Evolutionary conservation across 208 protist genomes (phyloP), one percentile per base, ranked within the genome.

Genomic region (Acanthamoeba rhysodes): DNA sequence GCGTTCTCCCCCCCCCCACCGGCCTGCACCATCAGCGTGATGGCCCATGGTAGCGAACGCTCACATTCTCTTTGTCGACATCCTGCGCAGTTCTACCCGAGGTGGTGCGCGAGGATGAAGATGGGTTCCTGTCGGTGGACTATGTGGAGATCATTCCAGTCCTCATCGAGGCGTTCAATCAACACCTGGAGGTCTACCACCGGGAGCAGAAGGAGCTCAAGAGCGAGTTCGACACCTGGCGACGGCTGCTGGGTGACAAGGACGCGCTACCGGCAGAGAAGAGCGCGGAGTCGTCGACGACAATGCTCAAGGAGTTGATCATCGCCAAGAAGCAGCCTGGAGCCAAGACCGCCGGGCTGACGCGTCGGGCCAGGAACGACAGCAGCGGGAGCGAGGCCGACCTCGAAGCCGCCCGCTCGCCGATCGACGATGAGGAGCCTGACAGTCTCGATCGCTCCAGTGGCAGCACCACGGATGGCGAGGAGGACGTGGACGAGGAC

Each of bases 111-210:
- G 92, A 95, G n/a, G 92, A 95, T n/a, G 92, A 7, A 4, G 78
- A 84, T 27, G 92, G 92, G 0, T 95, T 41, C 14, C 78, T 95
- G 27, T 66, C 45, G 9, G 57, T 95, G 29, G 72, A 62, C 24
- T 95, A 95, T 18, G 78, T 87, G 12, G 92, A 95, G 29, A 62
- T 95, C 41, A 50, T 95, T 10, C 92, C 92, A 16, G 57, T 95
- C 6, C 57, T 95, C 12, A 84, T 95, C n/a, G 92, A 84, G 37
- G 92, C 92, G n/a, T 88, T 95, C 45, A 95, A 95, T 5, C 37
- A 95, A 5, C 92, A 95, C 92, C 22, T 92, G 48, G 55, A 72
- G 48, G 48, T 27, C 20, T 92, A 92, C 27, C 85, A 92, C 8
- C 48, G 45, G 2, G 24, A 66, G 10, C 85, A 72, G 85, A 18